Evolutionary conservation across 495 filamentous ascomycete species (phyloP), one percentile per base, ranked within the genome.

Genomic region (Evernia prunastri): DNA sequence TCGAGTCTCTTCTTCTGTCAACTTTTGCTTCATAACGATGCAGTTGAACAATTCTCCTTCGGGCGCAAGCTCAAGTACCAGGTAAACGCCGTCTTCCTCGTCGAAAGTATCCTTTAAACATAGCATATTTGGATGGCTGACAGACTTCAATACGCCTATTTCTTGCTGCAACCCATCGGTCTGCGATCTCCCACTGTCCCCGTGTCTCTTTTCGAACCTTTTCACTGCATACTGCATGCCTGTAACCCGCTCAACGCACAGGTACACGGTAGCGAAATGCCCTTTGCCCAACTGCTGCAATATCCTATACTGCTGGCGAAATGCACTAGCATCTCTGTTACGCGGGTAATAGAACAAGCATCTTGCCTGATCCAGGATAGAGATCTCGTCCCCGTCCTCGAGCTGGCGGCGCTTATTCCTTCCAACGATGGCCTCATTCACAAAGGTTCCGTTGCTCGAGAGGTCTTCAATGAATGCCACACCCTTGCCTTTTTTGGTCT

Each of bases 21-120:
- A 76, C 71, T 96, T 96, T 70, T 87, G 81, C 70, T 95, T 90
- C 79, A 84, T 85, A 33, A 96, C 87, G 61, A 99, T 96, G 72
- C 84, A 84, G 68, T 97, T 96, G 80, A 99, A 99, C 23, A 99
- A 75, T 73, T 99, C 95, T 60, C 95, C 95, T 71, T 94, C 90
- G 0, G 89, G 80, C 3, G 93, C 93, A 67, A 97, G 82, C 74
- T 99, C 93, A 51, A 97, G 76, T 31, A 99, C 86, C 54, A 99
- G 78, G 76, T 97, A 97, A 11, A 97, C 91, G 1, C 87, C 91
- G 67, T 92, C 89, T 39, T 81, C 83, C 69, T 97, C 95, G 73
- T 96, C 91, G 74, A 96, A 97, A 0, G 91, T 96, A 63, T 96
- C 92, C 73, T 95, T 96, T 42, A 99, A 81, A 73, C 92, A 97